These are phyloP conservation scores for Verticillium nonalfalfae DNA, from an alignment of 2,329 filamentous ascomycete genomes.

Conservation along the genomic window DNA sequence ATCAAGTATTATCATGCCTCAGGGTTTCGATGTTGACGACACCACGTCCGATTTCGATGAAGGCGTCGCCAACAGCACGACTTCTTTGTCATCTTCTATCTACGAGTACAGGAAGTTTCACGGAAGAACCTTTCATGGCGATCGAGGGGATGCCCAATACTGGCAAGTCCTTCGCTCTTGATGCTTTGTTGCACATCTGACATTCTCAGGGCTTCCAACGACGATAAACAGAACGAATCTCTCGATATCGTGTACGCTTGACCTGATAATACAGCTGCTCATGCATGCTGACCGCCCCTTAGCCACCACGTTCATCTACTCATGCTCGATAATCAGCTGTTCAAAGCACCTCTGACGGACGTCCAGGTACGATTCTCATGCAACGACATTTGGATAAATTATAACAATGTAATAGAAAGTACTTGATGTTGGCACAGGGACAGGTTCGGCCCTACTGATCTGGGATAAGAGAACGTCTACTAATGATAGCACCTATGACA, in stretches of 20 bases:
- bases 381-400: slow-evolving; percentile 13
- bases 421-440: slow-evolving; percentile 12
- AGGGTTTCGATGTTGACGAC: no score
- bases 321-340: no score
- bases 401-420: slow-evolving; percentile 5
- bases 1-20: no score
- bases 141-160: slow-evolving; percentile 17
- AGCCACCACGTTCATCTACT: no score
- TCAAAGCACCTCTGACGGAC: slow-evolving; percentile 13
- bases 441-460: slow-evolving; percentile 9
- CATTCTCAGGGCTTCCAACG: slow-evolving; percentile 14
- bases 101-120: slow-evolving; percentile 19
- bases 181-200: no score
- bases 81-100: no score
- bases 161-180: slow-evolving; percentile 14
- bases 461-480: background rate
- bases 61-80: no score
- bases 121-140: slow-evolving; percentile 22
- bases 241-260: no score
- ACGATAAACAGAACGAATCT: slow-evolving; percentile 21
- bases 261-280: no score
- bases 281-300: no score
- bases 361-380: slow-evolving; percentile 17
- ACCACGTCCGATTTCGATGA: no score
- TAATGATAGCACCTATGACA: background rate